Evolutionary conservation across 139 green algal genomes (phyloP), one percentile per base, ranked within the genome.

Genomic region (Chlorella sorokiniana): DNA sequence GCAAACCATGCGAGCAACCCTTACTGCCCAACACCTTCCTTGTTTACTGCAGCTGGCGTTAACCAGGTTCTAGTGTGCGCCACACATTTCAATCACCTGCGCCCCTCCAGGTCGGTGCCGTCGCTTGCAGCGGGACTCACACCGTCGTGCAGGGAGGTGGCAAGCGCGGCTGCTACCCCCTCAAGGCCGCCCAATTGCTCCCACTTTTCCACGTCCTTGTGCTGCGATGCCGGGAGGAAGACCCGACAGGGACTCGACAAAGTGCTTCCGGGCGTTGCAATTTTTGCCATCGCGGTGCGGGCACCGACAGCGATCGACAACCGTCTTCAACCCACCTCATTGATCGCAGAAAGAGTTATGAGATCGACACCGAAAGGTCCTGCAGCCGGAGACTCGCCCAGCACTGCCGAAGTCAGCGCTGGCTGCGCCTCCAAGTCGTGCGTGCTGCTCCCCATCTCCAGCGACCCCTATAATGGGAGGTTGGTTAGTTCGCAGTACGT

Each of bases 161-260:
- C 1, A 1, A 97, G 83, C 14, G 84, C 76, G 4, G 75, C 76
- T 1, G 89, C 91, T n/a, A 97, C 40, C 3, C 92, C 93, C 10
- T 85, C 45, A 0, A 88, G 69, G 25, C 94, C 91, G 10, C 94
- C 94, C 25, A 85, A 44, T 7, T 83, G 51, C 23, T 78, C 74
- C 52, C 93, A 84, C 0, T 41, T 80, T 3, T 68, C 78, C 14
- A 74, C 85, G 52, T 94, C 86, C 63, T 96, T 97, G n/a, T 90
- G 81, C 93, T 97, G 91, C 69, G n/a, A n/a, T n/a, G n/a, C n/a
- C n/a, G n/a, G n/a, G n/a, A n/a, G n/a, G n/a, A 72, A 41, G 31
- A 22, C 6, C 38, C 11, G 40, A 6, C 3, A 45, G 23, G 9
- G 25, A 40, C 41, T 37, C 33, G 64, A n/a, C 11, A 35, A 33